Conservation (phyloP, 129 eudicot species). For the Tagetes erecta region DNA sequence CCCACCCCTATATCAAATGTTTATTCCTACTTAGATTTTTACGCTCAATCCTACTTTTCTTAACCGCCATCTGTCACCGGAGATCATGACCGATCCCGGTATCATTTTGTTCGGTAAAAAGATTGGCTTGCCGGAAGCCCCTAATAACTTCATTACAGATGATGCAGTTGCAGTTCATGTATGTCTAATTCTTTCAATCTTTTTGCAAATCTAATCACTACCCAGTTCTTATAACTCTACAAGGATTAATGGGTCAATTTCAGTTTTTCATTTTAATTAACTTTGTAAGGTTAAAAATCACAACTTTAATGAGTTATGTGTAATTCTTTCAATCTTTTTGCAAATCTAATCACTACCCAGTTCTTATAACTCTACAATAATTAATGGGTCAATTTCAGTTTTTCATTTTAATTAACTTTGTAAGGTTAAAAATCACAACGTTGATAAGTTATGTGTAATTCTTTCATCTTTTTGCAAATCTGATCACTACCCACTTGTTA, state of each 20-base stretch:
- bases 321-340: background rate
- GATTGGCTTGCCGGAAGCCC: constrained; percentile 57
- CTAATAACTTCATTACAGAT: background rate
- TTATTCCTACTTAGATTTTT: constrained; percentile 32
- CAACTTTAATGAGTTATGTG: background rate
- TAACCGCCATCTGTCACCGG: constrained; percentile 1
- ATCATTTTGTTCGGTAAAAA: constrained; percentile 75
- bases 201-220: constrained; percentile 18
- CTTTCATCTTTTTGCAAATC: constrained; percentile 14
- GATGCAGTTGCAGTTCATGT: constrained; percentile 23
- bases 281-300: background rate
- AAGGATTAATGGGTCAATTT: background rate
- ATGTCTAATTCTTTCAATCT: constrained; percentile 5
- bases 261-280: background rate
- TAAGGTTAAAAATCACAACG: background rate
- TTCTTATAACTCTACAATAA: background rate
- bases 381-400: background rate
- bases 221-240: constrained; percentile 9
- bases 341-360: constrained; percentile 25
- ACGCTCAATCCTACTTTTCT: background rate
- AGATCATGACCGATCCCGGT: constrained; percentile 51
- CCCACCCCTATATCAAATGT: constrained; percentile 14
- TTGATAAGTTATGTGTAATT: constrained; percentile 12
- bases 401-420: background rate
- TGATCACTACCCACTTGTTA: constrained; percentile 23